These are phyloP conservation scores for Pochonia chlamydosporia DNA, from an alignment of 2,329 filamentous ascomycete species.

Conservation along the genomic window DNA sequence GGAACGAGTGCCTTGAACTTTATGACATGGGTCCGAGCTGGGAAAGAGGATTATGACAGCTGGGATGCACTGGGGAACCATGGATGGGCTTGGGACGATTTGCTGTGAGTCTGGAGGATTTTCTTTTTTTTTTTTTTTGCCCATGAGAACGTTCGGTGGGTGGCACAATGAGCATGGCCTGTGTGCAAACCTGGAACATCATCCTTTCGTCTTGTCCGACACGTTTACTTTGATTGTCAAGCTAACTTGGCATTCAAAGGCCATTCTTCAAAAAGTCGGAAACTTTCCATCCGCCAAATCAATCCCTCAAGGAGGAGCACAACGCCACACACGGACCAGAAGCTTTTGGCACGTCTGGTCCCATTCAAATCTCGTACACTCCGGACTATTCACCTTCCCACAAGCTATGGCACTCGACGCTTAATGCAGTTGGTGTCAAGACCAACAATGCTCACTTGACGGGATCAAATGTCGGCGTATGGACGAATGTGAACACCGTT, in stretches of 20 bases:
- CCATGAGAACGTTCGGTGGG: not conserved
- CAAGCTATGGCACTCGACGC: conserved; percentile 39
- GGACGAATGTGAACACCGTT: conserved; percentile 43
- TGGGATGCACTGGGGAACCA: conserved; percentile 53
- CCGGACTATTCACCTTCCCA: conserved; percentile 34
- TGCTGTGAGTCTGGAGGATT: conserved; percentile 22
- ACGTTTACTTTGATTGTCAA: not conserved
- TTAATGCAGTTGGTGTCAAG: conserved; percentile 36
- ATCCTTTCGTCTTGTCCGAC: not conserved
- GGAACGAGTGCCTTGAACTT: conserved; percentile 57
- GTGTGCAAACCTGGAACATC: not conserved
- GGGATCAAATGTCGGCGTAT: conserved; percentile 44
- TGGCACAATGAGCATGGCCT: not conserved
- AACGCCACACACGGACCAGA: conserved; percentile 31
- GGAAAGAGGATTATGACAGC: conserved; percentile 44
- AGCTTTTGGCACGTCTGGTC: conserved; percentile 37
- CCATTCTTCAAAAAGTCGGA: conserved; percentile 47
- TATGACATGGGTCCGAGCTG: conserved; percentile 47
- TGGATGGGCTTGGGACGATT: conserved; percentile 50
- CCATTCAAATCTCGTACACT: conserved; percentile 42
- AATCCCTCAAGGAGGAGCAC: conserved; percentile 25
- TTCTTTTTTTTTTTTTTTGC: too few relatives aligned
- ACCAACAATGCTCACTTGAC: conserved; percentile 39
- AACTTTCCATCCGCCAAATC: conserved; percentile 36
- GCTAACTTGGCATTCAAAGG: conserved; percentile 18